Conservation (phyloP, 75 land plant genomes). For the Chamaecyparis obtusa region DNA sequence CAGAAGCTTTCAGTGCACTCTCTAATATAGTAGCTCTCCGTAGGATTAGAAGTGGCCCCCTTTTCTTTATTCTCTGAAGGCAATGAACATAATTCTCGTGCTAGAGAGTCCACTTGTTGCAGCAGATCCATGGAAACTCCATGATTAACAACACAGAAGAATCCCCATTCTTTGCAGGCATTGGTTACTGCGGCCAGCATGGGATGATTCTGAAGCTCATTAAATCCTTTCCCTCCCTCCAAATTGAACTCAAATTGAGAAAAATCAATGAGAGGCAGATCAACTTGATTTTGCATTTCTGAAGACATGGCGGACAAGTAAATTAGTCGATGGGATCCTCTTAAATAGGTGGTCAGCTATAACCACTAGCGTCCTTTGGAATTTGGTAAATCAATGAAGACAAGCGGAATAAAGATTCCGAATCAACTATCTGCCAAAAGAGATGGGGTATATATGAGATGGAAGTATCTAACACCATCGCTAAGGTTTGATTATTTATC, state of each 20-base stretch:
- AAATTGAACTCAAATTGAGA: background rate
- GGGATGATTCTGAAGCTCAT: background rate
- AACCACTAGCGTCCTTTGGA: no score
- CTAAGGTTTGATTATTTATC: no score
- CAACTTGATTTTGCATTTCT: background rate
- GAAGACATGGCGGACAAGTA: background rate
- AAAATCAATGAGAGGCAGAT: background rate
- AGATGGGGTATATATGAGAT: no score
- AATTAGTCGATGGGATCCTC: no score
- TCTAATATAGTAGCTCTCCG: background rate
- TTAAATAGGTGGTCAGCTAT: no score
- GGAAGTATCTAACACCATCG: no score
- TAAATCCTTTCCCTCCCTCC: background rate
- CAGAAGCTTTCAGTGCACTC: no score
- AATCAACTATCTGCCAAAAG: no score
- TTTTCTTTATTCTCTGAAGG: background rate
- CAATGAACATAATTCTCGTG: slow-evolving; percentile 24
- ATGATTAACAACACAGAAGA: background rate
- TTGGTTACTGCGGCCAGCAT: background rate
- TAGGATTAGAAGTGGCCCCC: slow-evolving; percentile 24
- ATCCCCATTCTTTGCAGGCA: background rate
- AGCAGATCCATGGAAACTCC: background rate
- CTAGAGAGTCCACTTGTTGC: slow-evolving; percentile 6
- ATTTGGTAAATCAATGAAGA: no score
- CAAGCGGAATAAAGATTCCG: no score